Base-by-base conservation (phyloP, 2,329 filamentous ascomycete genomes). In the Coniochaeta sp. region DNA sequence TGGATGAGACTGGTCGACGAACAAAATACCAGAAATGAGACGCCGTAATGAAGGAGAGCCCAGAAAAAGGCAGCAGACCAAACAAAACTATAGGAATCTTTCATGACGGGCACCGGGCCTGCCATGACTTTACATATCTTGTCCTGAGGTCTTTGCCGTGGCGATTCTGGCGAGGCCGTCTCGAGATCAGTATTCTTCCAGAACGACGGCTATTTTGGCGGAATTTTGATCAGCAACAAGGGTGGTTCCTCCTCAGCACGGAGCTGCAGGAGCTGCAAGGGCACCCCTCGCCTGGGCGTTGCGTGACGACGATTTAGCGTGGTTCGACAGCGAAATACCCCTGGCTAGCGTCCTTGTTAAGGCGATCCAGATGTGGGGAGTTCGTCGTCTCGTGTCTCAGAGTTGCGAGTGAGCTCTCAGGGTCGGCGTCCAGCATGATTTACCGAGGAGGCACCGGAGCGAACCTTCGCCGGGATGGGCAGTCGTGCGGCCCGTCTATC, bases 211-310 rank as follows among this genome's bases (percentile, higher is more conserved):
- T 56, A 56, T 56, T 56, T 26, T 22, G 17, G 47, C 31, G 34
- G 54, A 56, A 31, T 56, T 56, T 38, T 76, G 77, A 78, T 80
- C 75, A 71, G 64, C 78, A 63, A 59, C 76, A 70, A 67, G 76
- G 69, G 61, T 66, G n/a, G 31, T 33, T 19, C 28, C 36, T 58
- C 63, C 58, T 55, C 26, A 56, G 52, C 52, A 55, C 44, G 44
- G 44, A 50, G 44, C 44, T 50, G 44, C n/a, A n/a, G n/a, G n/a
- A n/a, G n/a, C 40, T 19, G 12, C 43, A 44, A 28, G 36, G 36
- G 36, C 6, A 19, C n/a, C 57, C 36, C 33, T 47, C 57, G 40
- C 34, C n/a, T 16, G 57, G 36, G 26, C 36, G 34, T 58, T 40
- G 40, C 33, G 57, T 22, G 38, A 47, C 6, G 33, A 6, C 17